These are phyloP conservation scores for Xylaria sp. DNA, from an alignment of 2,329 filamentous ascomycete species.

Conservation along the genomic window DNA sequence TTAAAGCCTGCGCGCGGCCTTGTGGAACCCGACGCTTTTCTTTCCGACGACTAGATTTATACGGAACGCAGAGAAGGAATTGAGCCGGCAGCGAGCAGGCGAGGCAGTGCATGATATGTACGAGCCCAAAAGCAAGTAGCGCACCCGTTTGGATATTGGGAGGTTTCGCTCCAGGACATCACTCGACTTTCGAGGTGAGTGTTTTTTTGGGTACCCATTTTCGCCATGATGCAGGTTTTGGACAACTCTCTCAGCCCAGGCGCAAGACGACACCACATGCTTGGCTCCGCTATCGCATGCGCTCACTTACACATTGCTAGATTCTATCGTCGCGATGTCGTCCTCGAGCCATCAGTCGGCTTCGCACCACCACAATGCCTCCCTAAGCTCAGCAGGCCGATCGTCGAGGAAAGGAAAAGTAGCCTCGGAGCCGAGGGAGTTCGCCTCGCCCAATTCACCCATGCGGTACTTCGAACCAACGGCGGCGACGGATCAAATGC, in stretches of 20 bases:
- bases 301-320: conserved; percentile 46
- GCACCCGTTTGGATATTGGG: conserved; percentile 54
- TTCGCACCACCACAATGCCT: conserved; percentile 69
- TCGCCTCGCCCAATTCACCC: conserved; percentile 60
- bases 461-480: conserved; percentile 81
- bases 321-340: conserved; percentile 66
- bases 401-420: conserved; percentile 60
- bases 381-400: conserved; percentile 65
- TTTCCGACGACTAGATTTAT: conserved; percentile 40
- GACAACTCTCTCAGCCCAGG: conserved; percentile 15
- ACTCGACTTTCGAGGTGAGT: conserved; percentile 49
- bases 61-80: conserved; percentile 45
- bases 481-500: conserved; percentile 88
- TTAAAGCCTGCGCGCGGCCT: conserved; percentile 39
- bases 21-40: conserved; percentile 44
- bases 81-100: conserved; percentile 54
- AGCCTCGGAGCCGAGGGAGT: conserved; percentile 61
- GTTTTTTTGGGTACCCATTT: conserved; percentile 24
- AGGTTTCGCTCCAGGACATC: conserved; percentile 50
- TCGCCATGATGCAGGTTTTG: conserved; percentile 10
- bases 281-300: conserved; percentile 22
- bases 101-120: conserved; percentile 57
- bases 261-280: conserved; percentile 29
- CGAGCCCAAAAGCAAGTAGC: conserved; percentile 56
- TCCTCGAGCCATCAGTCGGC: conserved; percentile 58